Percentiles rank a stretch among this genome's conserved stretches.
Evolutionary conservation across 495 filamentous ascomycete species (phyloP).

Genomic region (Rusavskia elegans): DNA sequence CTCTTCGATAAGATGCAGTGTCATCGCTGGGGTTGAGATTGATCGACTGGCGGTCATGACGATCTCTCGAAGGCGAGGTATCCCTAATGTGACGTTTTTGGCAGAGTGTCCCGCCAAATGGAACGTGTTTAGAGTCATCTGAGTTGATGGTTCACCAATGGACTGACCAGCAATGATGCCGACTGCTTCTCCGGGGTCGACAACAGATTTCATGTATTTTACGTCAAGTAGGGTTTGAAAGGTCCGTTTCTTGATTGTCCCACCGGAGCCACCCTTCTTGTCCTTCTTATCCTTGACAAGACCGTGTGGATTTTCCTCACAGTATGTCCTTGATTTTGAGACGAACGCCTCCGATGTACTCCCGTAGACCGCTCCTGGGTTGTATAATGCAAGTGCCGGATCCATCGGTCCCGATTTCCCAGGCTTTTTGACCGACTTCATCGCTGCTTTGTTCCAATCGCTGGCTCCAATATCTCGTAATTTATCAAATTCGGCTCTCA

Average conservation of each 20-base stretch:
- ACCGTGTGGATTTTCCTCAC: conserved; percentile 58
- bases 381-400: conserved; percentile 56
- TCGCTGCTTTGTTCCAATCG: conserved; percentile 54
- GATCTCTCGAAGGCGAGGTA: conserved; percentile 92
- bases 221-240: conserved; percentile 72
- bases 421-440: conserved; percentile 63
- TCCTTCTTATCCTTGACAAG: conserved; percentile 67
- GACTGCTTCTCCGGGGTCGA: conserved; percentile 97
- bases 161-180: conserved; percentile 95
- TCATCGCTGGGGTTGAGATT: conserved; percentile 89
- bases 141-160: conserved; percentile 90
- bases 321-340: conserved; percentile 46
- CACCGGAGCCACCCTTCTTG: conserved; percentile 18
- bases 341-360: conserved; percentile 84
- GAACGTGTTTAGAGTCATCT: conserved; percentile 99
- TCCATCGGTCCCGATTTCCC: conserved; percentile 52
- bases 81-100: conserved; percentile 98
- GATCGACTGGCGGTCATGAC: conserved; percentile 87
- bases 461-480: conserved; percentile 31
- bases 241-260: conserved; percentile 46
- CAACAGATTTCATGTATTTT: conserved; percentile 81
- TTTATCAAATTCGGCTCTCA: conserved; percentile 29
- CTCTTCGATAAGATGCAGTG: conserved; percentile 59
- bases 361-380: conserved; percentile 61
- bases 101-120: conserved; percentile 97